Evolutionary conservation across 495 filamentous ascomycete genomes (phyloP), one percentile per base, ranked within the genome.

Genomic region (Lepraria neglecta): DNA sequence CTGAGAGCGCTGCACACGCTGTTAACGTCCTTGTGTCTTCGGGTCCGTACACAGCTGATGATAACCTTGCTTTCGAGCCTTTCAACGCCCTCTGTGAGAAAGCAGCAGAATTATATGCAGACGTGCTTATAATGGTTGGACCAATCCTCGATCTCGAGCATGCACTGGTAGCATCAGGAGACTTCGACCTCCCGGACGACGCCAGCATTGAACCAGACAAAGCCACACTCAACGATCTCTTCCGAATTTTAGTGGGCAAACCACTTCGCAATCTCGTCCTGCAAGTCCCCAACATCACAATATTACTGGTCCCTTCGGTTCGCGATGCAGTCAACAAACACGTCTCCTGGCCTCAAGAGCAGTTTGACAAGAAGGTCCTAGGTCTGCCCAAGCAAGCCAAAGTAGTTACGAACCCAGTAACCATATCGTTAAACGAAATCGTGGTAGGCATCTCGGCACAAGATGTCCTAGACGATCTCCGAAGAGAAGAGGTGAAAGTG

Each of bases 71-170:
- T 61, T 98, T 94, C 70, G 88, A 94, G 65, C 84, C 94, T 5
- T 76, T 98, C 0, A 82, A 89, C 52, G 84, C 89, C 45, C 78
- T 98, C 11, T 92, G 91, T 71, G 77, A 79, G 62, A 84, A 84
- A 65, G 91, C 91, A 27, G 84, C 83, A 31, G 85, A 88, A 57
- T 82, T 78, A 42, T 86, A 81, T 62, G 85, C 87, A 9, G 94
- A 98, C 67, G 81, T 82, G n/a, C 72, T 97, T 35, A 79, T 97
- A 17, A 77, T 98, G 28, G 74, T 82, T 48, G 94, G 94, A 0
- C 94, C 94, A 3, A 95, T 97, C 70, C 78, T 98, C 58, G 94
- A 97, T 69, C 76, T 84, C 47, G 91, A 95, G 62, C 94, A 98
- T 67, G 92, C 94, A 4, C 75, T 94, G n/a, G 80, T 98, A 54